Evolutionary conservation across 495 filamentous ascomycete genomes (phyloP), one percentile per base, ranked within the genome.

Genomic region (Aspergillus baeticus): DNA sequence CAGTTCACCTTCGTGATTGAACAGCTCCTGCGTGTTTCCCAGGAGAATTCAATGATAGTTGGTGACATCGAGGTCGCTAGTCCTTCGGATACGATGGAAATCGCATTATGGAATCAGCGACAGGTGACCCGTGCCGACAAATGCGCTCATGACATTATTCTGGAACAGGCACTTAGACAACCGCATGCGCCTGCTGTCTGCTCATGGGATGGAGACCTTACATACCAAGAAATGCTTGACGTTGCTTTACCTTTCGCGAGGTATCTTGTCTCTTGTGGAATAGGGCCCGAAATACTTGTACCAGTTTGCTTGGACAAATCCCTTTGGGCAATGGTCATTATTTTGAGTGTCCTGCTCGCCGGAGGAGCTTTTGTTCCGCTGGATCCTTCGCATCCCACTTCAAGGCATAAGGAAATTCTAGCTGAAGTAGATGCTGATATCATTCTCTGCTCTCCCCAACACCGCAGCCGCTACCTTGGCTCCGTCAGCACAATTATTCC

Each of bases 271-370:
- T 68, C 66, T 18, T 73, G 80, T 7, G 82, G 82, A 23, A 72
- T 86, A 38, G 65, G 61, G 2, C 71, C 69, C 3, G 80, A 81
- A 23, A 66, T 63, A 0, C 48, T 83, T 1, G 79, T 87, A 3
- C 83, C 83, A 3, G 58, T 88, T 0, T 84, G 77, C 54, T 72
- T 86, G 22, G 75, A 81, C 41, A 87, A 86, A 49, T 82, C 79
- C 0, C 65, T 72, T 1, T 85, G 76, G 77, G 75, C 78, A 1
- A 63, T 82, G 18, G 71, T 87, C 7, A 70, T 75, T 0, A 73
- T 82, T 7, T 67, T 81, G 6, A 78, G 74, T 41, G 69, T 85
- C 18, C 58, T 83, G 13, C 82, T 81, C 49, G 81, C 82, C 35
- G 84, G 84, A 6, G 80, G 78, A 41, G 82, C 76, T 0, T 82